Base-by-base conservation (phyloP, 2,329 filamentous ascomycete genomes). In the Lithohypha guttulata region DNA sequence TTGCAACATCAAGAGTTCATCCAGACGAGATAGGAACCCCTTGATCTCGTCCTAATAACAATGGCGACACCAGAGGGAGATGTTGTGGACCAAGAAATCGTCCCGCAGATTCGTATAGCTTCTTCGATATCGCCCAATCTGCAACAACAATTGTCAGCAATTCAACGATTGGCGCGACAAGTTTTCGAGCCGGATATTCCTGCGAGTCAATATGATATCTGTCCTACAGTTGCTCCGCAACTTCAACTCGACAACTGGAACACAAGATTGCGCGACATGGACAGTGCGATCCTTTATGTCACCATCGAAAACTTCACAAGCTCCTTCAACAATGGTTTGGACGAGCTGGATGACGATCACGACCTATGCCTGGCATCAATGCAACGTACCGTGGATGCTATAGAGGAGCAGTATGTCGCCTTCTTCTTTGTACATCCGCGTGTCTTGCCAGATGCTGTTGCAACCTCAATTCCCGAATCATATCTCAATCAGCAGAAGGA, bases 381-480 rank as follows among this genome's bases (percentile, higher is more conserved):
- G n/a, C n/a, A n/a, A n/a, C n/a, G n/a, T n/a, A n/a, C n/a, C n/a
- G n/a, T n/a, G n/a, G n/a, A n/a, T n/a, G n/a, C n/a, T n/a, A n/a
- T n/a, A n/a, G n/a, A n/a, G n/a, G n/a, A n/a, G n/a, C n/a, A n/a
- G n/a, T n/a, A n/a, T n/a, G n/a, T n/a, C n/a, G 31, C 17, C 3
- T 34, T 34, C 31, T 34, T 34, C 17, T 34, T 34, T n/a, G 31
- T 21, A n/a, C 31, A 34, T 34, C 31, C 31, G 20, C 7, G 17
- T 7, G 17, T 14, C 3, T 19, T 34, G 10, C 14, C 31, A 19
- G 15, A 9, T 15, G 14, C 31, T 4, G n/a, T 8, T 11, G 26
- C 26, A 14, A 4, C 26, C 9, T 4, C n/a, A 14, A 4, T 14
- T n/a, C 26, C 23, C 8, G n/a, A n/a, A n/a, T n/a, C n/a, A n/a